Base-by-base conservation (phyloP, 225 moss, liverwort and hornwort genomes). In the Physcomitrium patens region DNA sequence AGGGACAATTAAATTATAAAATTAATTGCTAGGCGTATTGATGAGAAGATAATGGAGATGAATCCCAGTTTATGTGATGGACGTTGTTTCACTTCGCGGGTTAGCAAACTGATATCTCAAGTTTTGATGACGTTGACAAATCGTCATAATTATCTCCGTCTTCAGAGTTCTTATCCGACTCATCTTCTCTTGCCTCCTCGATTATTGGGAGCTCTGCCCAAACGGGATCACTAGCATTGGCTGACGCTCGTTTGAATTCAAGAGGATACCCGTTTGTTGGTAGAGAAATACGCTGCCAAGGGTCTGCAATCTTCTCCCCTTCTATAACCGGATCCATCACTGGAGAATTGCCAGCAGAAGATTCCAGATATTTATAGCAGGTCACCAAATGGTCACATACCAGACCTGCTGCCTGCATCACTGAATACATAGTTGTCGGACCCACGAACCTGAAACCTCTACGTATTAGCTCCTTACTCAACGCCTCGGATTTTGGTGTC, bases 331-430 rank as follows among this genome's bases (percentile, higher is more conserved):
- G 50, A 62, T 78, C 65, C 5, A 56, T 49, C 17, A 62, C 58
- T 13, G 78, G 50, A 18, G 69, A 80, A 50, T 51, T 82, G 18
- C 69, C 73, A 23, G 76, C 76, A 54, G 79, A 76, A 16, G 62
- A 83, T 75, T 94, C 88, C 37, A 80, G 82, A 58, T 87, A 89
- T 78, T 90, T 92, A 41, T 80, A 94, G 79, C 94, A 94, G 77
- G 84, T 84, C 45, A 87, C 86, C 61, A 94, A 80, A 84, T 94
- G 94, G 70, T 94, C 91, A 69, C 88, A 90, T 68, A 92, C 89
- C 88, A 94, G 71, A 47, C 94, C 94, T 43, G 91, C 92, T 2
- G 94, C 91, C 77, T 92, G 94, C 94, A 94, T 94, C 80, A 94
- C 88, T n/a, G 94, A 91, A 79, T 92, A 94, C 58, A 94, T 80